phyloP scores from a whole-genome alignment of 345 rosid genomes.

The Triadica sebifera region DNA sequence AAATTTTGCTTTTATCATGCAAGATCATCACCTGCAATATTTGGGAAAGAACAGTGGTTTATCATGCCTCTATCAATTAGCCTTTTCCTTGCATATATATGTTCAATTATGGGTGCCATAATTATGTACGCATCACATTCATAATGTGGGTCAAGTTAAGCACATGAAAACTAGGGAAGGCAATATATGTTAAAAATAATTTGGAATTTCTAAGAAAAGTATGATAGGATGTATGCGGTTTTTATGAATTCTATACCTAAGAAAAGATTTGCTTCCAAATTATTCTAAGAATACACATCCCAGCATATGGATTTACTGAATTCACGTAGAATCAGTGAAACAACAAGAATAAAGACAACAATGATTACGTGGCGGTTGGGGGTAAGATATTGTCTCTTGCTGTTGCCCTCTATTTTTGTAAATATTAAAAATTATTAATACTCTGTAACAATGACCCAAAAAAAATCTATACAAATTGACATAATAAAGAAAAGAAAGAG shows the following conservation, averaged over 20 bases:
- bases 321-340: not conserved
- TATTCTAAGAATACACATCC: not conserved
- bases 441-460: not conserved
- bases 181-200: not conserved
- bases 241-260: not conserved
- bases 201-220: not conserved
- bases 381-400: no score
- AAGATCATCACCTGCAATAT: not conserved
- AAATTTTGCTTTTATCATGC: not conserved
- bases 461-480: not conserved
- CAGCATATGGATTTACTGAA: not conserved
- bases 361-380: not conserved
- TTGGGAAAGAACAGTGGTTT: not conserved
- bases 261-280: not conserved
- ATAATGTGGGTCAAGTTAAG: not conserved
- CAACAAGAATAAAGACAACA: not conserved
- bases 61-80: not conserved
- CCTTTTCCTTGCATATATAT: not conserved
- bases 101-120: not conserved
- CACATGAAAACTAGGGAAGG: not conserved
- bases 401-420: not conserved
- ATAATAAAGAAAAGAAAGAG: no score
- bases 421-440: not conserved
- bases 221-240: not conserved
- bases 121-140: not conserved